A percentile compares a stretch with the other conserved stretches of the same genome.
phyloP scores from a whole-genome alignment of 371 early-diverging fungal species.

The Lichtheimia hyalospora region DNA sequence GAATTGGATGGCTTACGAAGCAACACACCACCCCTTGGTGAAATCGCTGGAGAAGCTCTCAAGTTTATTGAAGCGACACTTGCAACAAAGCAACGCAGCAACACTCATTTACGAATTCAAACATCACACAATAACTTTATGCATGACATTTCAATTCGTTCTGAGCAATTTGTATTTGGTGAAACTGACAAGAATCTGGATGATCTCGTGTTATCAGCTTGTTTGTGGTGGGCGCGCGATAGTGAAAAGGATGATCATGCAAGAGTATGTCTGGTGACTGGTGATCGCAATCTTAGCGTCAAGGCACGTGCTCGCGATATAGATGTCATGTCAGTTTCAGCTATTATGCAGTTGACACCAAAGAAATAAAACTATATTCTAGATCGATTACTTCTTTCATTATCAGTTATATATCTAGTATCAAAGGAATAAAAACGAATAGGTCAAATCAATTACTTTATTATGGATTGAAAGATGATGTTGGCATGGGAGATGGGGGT shows the following conservation, averaged over 20 bases:
- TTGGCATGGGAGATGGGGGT: neutral
- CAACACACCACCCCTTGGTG: conserved; percentile 58
- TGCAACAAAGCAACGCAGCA: conserved; percentile 30
- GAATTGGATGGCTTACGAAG: conserved; percentile 64
- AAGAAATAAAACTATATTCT: neutral
- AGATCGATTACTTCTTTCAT: too few species aligned
- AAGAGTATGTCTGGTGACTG: conserved; percentile 61
- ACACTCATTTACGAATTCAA: conserved; percentile 45
- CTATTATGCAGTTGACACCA: conserved; percentile 37
- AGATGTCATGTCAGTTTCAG: conserved; percentile 53
- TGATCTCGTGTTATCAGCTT: conserved; percentile 62
- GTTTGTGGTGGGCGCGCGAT: conserved; percentile 51
- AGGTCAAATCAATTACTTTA: too few species aligned
- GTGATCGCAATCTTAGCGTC: conserved; percentile 66
- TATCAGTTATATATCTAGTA: too few species aligned
- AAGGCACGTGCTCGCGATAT: conserved; percentile 67
- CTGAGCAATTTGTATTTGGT: conserved; percentile 65
- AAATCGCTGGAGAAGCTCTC: conserved; percentile 53
- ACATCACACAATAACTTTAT: conserved; percentile 69
- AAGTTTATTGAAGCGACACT: conserved; percentile 50
- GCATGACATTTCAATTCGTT: conserved; percentile 61
- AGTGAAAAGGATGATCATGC: conserved; percentile 9
- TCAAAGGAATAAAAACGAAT: too few species aligned
- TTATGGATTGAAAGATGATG: too few species aligned
- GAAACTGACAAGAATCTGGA: conserved; percentile 66